Base-by-base conservation (phyloP, 2,329 filamentous ascomycete species). In the Diplocarpon mali region DNA sequence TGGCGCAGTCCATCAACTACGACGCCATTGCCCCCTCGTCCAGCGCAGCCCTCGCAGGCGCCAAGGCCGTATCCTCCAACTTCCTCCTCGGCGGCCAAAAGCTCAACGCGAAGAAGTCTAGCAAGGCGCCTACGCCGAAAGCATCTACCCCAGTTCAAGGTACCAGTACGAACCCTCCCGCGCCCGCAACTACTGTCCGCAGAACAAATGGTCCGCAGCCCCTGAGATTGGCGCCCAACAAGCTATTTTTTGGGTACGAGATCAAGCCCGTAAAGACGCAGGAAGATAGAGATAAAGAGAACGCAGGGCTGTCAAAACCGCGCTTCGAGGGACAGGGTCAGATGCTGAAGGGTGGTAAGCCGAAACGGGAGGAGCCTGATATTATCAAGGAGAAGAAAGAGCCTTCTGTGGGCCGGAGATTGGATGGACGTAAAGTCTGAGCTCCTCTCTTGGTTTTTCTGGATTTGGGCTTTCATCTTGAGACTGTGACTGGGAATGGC, bases 1-100 rank as follows among this genome's bases (percentile, higher is more conserved):
- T 98, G 92, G 89, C 92, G 0, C 87, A 95, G 58, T 78, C 87
- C n/a, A 96, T 98, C 70, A 95, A 95, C 69, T 98, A 96, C 65
- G 76, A 79, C 42, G 77, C 88, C 28, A 94, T 98, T 54, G 86
- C 88, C 0, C 89, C 92, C 1, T 80, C 80, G 3, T 75, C 85
- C 6, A 76, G 72, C 2, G 73, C 79, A 12, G 80, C 78, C 12
- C 76, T 76, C 5, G 70, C 71, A 8, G 78, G 77, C 31, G 76
- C 76, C 10, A 73, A 72, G 54, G 76, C 77, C 4, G 71, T 74
- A 2, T 76, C 82, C 0, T 89, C 86, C 1, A 83, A 92, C 62
- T 96, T 96, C 63, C 64, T 83, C 1, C 77, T 79, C 2, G 77
- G 80, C 30, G 92, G 92, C 0, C 85, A 95, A 60, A 83, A 84